Percentiles rank a stretch among this genome's conserved stretches.
Conservation (phyloP, 352 stramenopile genomes). For the Phytopythium oedochilum region DNA sequence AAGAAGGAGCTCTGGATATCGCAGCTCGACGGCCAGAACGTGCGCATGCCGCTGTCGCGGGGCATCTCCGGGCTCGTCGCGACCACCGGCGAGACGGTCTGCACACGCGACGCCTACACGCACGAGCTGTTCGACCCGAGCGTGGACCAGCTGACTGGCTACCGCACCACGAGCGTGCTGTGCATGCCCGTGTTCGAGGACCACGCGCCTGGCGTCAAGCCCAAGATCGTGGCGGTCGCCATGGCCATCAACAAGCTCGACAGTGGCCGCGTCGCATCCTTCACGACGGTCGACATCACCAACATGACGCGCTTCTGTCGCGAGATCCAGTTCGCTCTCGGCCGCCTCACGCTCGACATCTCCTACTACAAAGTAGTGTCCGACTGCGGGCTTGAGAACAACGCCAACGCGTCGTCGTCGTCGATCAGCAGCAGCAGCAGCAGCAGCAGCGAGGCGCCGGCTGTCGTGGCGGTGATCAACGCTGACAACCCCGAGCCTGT, state of each 20-base stretch:
- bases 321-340: slow-evolving; percentile 61
- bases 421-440: slow-evolving; percentile 6
- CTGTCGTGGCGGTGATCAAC: slow-evolving; percentile 1
- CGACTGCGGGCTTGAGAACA: slow-evolving; percentile 25
- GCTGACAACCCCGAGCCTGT: slow-evolving; percentile 16
- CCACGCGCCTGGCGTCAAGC: slow-evolving; percentile 22
- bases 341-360: slow-evolving; percentile 55
- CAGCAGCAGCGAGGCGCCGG: neutral
- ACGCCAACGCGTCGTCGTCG: neutral
- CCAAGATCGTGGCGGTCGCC: slow-evolving; percentile 57
- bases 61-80: slow-evolving; percentile 55
- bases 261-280: slow-evolving; percentile 26
- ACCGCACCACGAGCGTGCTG: slow-evolving; percentile 58
- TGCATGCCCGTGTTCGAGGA: slow-evolving; percentile 67
- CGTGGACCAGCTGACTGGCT: slow-evolving; percentile 63
- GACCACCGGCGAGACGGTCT: slow-evolving; percentile 39
- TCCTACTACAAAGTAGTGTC: slow-evolving; percentile 70
- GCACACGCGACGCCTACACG: slow-evolving; percentile 55
- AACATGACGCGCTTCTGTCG: slow-evolving; percentile 61
- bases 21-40: slow-evolving; percentile 41
- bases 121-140: slow-evolving; percentile 53
- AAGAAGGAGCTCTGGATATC: slow-evolving; percentile 75
- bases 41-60: slow-evolving; percentile 59
- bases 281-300: slow-evolving; percentile 46
- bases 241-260: slow-evolving; percentile 88